These are phyloP conservation scores for Candida boidinii DNA, from an alignment of 805 yeast species.

Conservation along the genomic window DNA sequence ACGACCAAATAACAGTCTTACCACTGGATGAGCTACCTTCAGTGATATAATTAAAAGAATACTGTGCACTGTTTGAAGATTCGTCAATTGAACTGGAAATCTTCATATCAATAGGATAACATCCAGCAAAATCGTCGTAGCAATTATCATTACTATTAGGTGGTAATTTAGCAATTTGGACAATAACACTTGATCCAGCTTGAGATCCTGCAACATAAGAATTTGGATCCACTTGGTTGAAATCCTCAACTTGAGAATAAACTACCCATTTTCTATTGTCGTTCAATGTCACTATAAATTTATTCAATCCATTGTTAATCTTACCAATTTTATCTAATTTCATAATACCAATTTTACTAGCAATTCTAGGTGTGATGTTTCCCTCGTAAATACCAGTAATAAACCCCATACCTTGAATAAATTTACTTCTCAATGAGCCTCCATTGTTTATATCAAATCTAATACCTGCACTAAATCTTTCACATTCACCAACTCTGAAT, in stretches of 20 bases:
- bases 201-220: conserved; percentile 25
- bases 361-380: conserved; percentile 41
- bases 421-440: conserved; percentile 34
- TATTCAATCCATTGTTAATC: conserved; percentile 33
- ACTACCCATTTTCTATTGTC: conserved; percentile 60
- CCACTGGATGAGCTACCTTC: conserved; percentile 16
- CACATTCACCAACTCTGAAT: conserved; percentile 22
- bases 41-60: conserved; percentile 31
- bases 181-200: conserved; percentile 28
- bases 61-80: conserved; percentile 25
- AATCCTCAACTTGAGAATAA: conserved; percentile 27
- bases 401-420: conserved; percentile 78
- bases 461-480: conserved; percentile 23
- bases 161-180: conserved; percentile 46
- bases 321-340: conserved; percentile 31
- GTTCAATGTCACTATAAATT: conserved; percentile 45
- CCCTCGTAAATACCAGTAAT: conserved; percentile 55
- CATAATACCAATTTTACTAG: conserved; percentile 60
- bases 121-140: conserved; percentile 65
- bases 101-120: conserved; percentile 41
- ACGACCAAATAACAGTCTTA: conserved; percentile 33
- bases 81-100: conserved; percentile 29
- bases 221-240: conserved; percentile 17
- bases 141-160: conserved; percentile 24
- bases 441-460: conserved; percentile 21